A percentile compares a stretch with the other conserved stretches of the same genome.
phyloP scores from a whole-genome alignment of 371 early-diverging fungal species.

The Zopfochytrium polystomum region DNA sequence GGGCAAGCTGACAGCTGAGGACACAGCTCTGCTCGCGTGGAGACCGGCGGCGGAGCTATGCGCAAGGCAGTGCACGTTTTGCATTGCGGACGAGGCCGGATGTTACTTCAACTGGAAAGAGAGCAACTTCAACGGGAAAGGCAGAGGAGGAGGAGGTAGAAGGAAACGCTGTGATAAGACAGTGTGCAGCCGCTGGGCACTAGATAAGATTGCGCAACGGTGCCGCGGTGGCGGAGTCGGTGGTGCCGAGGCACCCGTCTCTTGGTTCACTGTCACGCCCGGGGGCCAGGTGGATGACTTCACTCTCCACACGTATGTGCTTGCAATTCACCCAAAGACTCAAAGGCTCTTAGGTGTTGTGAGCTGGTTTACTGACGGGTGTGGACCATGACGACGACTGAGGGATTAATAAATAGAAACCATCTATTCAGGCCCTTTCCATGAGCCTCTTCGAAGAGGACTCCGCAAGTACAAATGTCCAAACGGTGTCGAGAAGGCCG shows the following conservation, averaged over 20 bases:
- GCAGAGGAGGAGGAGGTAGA: neutral
- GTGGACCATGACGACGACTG: neutral
- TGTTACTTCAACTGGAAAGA: too few species aligned
- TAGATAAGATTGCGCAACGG: neutral
- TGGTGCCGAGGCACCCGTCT: neutral
- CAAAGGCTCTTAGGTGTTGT: neutral
- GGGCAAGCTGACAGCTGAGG: neutral
- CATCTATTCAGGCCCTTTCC: too few species aligned
- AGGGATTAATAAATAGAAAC: too few species aligned
- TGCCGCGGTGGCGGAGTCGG: neutral
- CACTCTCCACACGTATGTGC: neutral
- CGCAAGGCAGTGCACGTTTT: neutral
- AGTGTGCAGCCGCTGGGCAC: neutral
- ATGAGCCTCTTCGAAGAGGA: conserved; percentile 94
- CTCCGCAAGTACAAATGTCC: conserved; percentile 52
- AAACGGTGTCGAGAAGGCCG: conserved; percentile 48
- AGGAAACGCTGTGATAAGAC: neutral
- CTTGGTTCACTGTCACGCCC: neutral
- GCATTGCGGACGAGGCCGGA: neutral
- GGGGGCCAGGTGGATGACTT: neutral
- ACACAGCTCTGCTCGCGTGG: neutral
- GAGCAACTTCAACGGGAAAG: too few species aligned
- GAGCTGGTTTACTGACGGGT: neutral
- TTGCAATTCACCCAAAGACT: neutral
- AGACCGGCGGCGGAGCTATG: neutral